phyloP scores from a whole-genome alignment of 108 stramenopile genomes.

The Seminavis robusta region DNA sequence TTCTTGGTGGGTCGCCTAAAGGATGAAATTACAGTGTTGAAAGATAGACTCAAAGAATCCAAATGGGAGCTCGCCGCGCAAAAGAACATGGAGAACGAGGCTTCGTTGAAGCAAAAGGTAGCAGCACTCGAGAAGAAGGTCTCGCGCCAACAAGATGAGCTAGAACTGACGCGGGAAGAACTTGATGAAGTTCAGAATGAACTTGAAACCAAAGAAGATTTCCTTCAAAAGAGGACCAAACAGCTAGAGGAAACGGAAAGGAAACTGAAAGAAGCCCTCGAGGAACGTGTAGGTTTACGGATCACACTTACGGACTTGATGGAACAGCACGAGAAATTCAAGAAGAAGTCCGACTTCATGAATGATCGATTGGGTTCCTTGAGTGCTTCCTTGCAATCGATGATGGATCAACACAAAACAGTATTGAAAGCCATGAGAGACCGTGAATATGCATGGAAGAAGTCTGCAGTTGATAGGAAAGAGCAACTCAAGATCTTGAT shows the following conservation, averaged over 20 bases:
- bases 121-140: too few relatives aligned
- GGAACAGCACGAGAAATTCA: conserved; percentile 36
- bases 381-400: conserved; percentile 30
- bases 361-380: conserved; percentile 43
- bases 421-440: conserved; percentile 20
- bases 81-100: background rate
- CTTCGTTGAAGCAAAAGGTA: too few relatives aligned
- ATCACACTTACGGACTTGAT: conserved; percentile 45
- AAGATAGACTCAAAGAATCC: conserved; percentile 14
- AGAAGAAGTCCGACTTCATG: conserved; percentile 28
- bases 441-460: conserved; percentile 29
- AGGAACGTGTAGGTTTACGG: conserved; percentile 40
- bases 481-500: conserved; percentile 31
- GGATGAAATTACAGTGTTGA: conserved; percentile 9
- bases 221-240: background rate
- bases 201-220: background rate
- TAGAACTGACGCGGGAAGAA: background rate
- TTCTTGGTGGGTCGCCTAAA: too few relatives aligned
- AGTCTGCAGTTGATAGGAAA: conserved; percentile 15
- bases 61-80: background rate
- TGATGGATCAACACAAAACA: conserved; percentile 47
- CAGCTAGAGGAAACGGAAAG: conserved; percentile 7
- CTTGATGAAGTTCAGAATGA: background rate
- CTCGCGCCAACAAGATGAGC: background rate
- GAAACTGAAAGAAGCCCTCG: conserved; percentile 5